A percentile compares a stretch with the other conserved stretches of the same genome.
Conservation (phyloP, 1,139 yeast species). For the Pichia sp. region DNA sequence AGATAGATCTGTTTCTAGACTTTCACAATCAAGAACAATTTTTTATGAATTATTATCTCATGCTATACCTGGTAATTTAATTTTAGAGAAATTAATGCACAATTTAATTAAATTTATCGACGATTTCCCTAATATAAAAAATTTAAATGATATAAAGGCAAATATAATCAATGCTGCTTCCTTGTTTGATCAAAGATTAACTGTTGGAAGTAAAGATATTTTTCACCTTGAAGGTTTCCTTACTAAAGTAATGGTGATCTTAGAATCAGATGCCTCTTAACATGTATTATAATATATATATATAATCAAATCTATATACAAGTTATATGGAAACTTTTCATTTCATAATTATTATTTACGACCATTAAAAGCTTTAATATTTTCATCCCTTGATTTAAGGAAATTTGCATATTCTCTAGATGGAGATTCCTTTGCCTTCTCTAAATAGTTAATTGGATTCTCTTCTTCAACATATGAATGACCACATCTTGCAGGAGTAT, state of each 20-base stretch:
- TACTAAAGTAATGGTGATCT: conserved; percentile 73
- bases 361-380: conserved; percentile 29
- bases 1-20: conserved; percentile 61
- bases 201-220: conserved; percentile 81
- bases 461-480: conserved; percentile 39
- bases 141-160: conserved; percentile 30
- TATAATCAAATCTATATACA: not conserved
- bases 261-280: conserved; percentile 31
- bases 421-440: conserved; percentile 52
- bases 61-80: conserved; percentile 81
- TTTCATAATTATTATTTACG: conserved; percentile 14
- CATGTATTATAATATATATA: not conserved
- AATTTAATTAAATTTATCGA: conserved; percentile 42
- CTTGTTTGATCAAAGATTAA: conserved; percentile 76
- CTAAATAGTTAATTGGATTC: conserved; percentile 47
- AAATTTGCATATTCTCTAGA: conserved; percentile 40
- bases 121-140: conserved; percentile 20
- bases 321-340: too few species aligned
- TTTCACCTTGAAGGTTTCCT: conserved; percentile 93
- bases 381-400: conserved; percentile 30
- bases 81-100: conserved; percentile 61
- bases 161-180: conserved; percentile 65
- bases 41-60: conserved; percentile 84
- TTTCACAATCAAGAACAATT: conserved; percentile 66
- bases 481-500: conserved; percentile 67